Evolutionary conservation across 2,329 filamentous ascomycete genomes (phyloP), one percentile per base, ranked within the genome.

Genomic region (Paraphaeosphaeria minitans): DNA sequence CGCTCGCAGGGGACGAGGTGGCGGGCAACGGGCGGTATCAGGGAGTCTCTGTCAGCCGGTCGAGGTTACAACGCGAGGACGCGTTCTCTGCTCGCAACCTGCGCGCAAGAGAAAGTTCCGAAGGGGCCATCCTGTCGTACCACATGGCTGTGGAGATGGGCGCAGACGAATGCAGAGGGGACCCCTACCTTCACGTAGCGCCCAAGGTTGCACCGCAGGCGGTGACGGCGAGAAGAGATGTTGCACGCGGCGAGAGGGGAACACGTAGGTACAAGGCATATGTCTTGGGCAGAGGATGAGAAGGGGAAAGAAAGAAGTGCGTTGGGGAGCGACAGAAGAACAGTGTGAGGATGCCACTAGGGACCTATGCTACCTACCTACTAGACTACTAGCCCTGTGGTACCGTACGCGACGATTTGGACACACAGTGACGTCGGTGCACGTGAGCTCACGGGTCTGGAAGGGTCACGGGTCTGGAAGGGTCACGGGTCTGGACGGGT

Each of bases 171-270:
- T 39, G 37, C 37, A 39, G 37, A 39, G 16, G 37, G 37, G 37
- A n/a, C 37, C 37, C 37, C 37, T 39, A 39, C 37, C 37, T n/a
- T 39, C 16, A 39, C 14, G 37, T 39, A 39, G 37, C 37, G 37
- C 37, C 37, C n/a, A n/a, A 55, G 14, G 61, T 64, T 33, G 43
- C 61, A 64, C 61, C 39, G 31, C 53, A 57, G 58, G n/a, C 16
- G n/a, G 22, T 50, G 52, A 56, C 50, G 57, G 45, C 46, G 45
- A 56, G 43, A 59, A 47, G 50, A 46, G 19, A 27, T 42, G 27
- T 31, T 55, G 21, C 50, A 42, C 14, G 47, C 57, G 49, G n/a
- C 4, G 14, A 29, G 24, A 35, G n/a, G 24, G 21, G 27, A 9
- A n/a, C 14, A 31, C 14, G 33, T 21, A 41, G 16, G n/a, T n/a